A percentile compares a stretch with the other conserved stretches of the same genome.
Evolutionary conservation across 2,329 filamentous ascomycete genomes (phyloP).

Genomic region (Pseudocercospora pini-densiflorae): DNA sequence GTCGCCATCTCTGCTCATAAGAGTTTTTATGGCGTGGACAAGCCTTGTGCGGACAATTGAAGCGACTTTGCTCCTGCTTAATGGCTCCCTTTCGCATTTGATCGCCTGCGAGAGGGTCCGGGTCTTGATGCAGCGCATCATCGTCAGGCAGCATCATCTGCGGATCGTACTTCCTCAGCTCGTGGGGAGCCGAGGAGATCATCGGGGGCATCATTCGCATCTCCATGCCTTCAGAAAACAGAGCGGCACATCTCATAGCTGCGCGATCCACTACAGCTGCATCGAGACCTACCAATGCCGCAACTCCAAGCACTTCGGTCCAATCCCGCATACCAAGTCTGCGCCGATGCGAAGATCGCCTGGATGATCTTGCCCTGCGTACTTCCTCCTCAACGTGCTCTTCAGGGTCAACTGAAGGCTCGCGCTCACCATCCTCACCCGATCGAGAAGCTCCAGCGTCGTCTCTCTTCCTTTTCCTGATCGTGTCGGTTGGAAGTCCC

Average conservation of each 20-base stretch:
- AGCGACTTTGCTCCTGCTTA: neutral
- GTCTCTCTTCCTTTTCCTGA: neutral
- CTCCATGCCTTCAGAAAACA: conserved; percentile 74
- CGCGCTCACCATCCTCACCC: neutral
- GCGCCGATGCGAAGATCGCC: conserved; percentile 2
- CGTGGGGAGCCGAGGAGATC: conserved; percentile 12
- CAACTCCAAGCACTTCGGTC: conserved; percentile 82
- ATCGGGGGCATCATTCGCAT: conserved; percentile 27
- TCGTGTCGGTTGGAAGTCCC: neutral
- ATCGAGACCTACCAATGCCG: conserved; percentile 74
- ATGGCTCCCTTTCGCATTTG: neutral
- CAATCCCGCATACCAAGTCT: conserved; percentile 68
- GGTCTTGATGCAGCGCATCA: neutral
- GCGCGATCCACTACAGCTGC: conserved; percentile 68
- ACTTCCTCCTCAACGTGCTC: neutral
- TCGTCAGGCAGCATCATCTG: conserved; percentile 31
- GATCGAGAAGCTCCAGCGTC: neutral
- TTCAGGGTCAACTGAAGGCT: neutral
- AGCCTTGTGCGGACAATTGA: conserved; percentile 32
- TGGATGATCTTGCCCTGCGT: neutral
- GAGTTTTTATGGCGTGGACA: conserved; percentile 35
- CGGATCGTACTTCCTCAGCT: conserved; percentile 44
- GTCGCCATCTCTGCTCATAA: conserved; percentile 34
- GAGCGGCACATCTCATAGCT: conserved; percentile 71
- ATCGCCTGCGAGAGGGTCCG: neutral